Conservation (phyloP, 768 basidiomycete species). For the Pleurotus pulmonarius region DNA sequence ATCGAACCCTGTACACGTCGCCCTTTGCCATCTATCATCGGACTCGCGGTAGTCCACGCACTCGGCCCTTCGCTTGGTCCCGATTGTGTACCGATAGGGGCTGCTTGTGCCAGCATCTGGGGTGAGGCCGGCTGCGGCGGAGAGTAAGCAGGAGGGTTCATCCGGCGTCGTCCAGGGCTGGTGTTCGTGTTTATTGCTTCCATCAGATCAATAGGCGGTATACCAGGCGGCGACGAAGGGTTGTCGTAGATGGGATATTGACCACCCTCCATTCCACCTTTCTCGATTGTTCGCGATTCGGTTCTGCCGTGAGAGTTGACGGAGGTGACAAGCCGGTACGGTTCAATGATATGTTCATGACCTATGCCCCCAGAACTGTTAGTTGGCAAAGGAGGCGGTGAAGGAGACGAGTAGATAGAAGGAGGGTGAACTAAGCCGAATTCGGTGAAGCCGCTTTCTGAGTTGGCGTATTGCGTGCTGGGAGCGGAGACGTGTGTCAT, state of each 20-base stretch:
- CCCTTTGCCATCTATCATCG: constrained; percentile 3
- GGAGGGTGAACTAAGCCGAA: constrained; percentile 4
- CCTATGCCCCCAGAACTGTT: not conserved
- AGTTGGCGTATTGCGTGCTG: not conserved
- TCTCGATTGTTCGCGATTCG: not conserved
- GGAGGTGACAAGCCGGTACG: not conserved
- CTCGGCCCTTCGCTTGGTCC: constrained; percentile 3
- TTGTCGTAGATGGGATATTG: constrained; percentile 2
- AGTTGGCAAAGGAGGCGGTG: not conserved
- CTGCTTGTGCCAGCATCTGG: not conserved
- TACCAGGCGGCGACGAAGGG: constrained; percentile 4
- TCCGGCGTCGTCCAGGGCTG: not conserved
- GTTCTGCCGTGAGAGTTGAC: constrained; percentile 1
- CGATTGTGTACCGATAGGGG: not conserved
- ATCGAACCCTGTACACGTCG: not conserved
- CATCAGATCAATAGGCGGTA: not conserved
- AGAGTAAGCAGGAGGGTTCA: constrained; percentile 4
- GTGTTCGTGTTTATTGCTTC: not conserved
- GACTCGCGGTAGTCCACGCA: not conserved
- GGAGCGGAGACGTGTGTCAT: constrained; percentile 2
- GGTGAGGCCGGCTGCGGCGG: not conserved
- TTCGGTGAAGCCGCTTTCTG: constrained; percentile 1
- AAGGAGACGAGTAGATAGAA: constrained; percentile 2
- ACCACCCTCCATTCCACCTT: not conserved
- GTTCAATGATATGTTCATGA: constrained; percentile 6